phyloP scores from a whole-genome alignment of 2,329 filamentous ascomycete genomes.

The Nigrospora oryzae region DNA sequence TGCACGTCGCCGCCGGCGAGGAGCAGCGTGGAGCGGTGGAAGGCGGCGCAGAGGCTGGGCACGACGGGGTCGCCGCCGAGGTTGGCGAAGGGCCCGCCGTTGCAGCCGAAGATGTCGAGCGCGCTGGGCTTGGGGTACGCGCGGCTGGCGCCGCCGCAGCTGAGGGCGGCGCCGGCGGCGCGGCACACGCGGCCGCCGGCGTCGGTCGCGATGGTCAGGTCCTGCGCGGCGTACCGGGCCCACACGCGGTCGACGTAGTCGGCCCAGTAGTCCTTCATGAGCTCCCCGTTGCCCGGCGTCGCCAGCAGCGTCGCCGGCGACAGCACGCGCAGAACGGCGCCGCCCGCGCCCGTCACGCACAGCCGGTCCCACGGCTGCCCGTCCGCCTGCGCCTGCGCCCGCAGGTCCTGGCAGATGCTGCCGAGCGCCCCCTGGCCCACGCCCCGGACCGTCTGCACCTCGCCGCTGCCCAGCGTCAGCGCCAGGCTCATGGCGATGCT shows the following conservation, averaged over 20 bases:
- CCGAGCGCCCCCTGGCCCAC: conserved; percentile 25
- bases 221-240: conserved; percentile 26
- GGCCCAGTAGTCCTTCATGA: conserved; percentile 33
- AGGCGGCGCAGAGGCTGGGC: conserved; percentile 41
- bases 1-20: conserved; percentile 36
- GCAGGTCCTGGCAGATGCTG: conserved; percentile 31
- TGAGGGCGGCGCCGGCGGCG: conserved; percentile 23
- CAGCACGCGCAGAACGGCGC: conserved; percentile 32
- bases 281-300: conserved; percentile 16
- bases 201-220: conserved; percentile 31
- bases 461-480: conserved; percentile 26
- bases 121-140: conserved; percentile 32
- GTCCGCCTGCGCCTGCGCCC: conserved; percentile 26
- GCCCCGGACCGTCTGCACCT: conserved; percentile 27
- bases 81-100: conserved; percentile 36
- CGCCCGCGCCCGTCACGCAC: conserved; percentile 27
- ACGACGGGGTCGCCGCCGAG: conserved; percentile 29
- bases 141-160: conserved; percentile 32
- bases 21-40: conserved; percentile 36
- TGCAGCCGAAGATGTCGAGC: conserved; percentile 41
- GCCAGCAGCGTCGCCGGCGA: conserved; percentile 32
- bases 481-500: conserved; percentile 41
- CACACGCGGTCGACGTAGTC: conserved; percentile 38
- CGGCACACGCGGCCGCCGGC: conserved; percentile 30
- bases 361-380: conserved; percentile 33